Evolutionary conservation across 768 basidiomycete genomes (phyloP).

Genomic region (Boletus eberwhitei): DNA sequence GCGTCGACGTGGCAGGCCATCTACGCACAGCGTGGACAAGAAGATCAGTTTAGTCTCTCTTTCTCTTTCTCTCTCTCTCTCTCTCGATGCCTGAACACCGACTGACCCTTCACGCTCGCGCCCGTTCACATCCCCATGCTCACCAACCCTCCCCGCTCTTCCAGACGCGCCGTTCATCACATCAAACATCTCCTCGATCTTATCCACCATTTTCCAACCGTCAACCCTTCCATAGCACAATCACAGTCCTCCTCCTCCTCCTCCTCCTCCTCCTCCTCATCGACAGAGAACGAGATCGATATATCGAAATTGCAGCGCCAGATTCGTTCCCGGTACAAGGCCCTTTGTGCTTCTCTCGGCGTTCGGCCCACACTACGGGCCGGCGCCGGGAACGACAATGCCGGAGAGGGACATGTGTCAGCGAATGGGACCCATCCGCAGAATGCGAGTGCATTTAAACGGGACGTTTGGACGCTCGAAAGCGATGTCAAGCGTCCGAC

Average conservation of each 20-base stretch:
- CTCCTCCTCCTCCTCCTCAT: not conserved
- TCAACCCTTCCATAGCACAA: constrained; percentile 57
- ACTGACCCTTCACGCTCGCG: not conserved
- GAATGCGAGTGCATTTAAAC: not conserved
- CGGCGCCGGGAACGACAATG: not conserved
- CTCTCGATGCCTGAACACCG: not conserved
- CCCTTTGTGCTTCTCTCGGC: constrained; percentile 79
- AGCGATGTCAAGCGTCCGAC: constrained; percentile 3
- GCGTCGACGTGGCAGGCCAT: constrained; percentile 67
- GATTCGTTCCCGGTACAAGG: constrained; percentile 85
- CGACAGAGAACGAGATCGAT: constrained; percentile 48
- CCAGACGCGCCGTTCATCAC: constrained; percentile 59
- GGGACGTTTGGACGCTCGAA: constrained; percentile 11
- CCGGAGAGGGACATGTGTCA: not conserved
- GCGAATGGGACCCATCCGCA: not conserved
- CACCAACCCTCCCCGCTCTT: not conserved
- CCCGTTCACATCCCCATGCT: not conserved
- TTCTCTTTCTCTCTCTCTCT: not conserved
- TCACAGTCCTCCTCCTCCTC: not conserved
- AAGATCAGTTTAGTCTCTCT: constrained; percentile 12
- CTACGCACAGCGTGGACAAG: constrained; percentile 32
- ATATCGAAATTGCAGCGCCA: constrained; percentile 74
- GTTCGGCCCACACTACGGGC: constrained; percentile 48
- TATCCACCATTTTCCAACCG: constrained; percentile 70
- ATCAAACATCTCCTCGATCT: constrained; percentile 67